Evolutionary conservation across 2,329 filamentous ascomycete genomes (phyloP).

Genomic region (Paecilomyces formosus): DNA sequence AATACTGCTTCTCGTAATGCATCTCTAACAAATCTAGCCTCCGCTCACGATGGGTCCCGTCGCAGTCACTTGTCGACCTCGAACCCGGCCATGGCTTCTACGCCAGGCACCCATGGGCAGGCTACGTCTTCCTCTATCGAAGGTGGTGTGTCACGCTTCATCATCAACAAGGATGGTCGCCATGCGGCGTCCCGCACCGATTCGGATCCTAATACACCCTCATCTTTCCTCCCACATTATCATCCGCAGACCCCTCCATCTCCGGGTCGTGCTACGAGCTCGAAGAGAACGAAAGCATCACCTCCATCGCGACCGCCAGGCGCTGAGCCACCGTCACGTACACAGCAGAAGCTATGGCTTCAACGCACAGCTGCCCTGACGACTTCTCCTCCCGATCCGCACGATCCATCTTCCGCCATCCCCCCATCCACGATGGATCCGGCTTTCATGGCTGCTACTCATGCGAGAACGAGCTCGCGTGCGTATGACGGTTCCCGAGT

Average conservation of each 20-base stretch:
- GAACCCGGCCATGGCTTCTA: slow-evolving; percentile 13
- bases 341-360: slow-evolving; percentile 42
- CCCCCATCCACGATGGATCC: slow-evolving; percentile 31
- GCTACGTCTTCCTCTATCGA: slow-evolving; percentile 41
- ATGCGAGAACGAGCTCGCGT: slow-evolving; percentile 20
- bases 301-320: slow-evolving; percentile 27
- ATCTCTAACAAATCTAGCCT: slow-evolving; percentile 28
- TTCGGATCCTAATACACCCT: slow-evolving; percentile 39
- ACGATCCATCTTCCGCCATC: slow-evolving; percentile 22
- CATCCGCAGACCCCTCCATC: slow-evolving; percentile 40
- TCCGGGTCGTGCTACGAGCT: slow-evolving; percentile 20
- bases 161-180: slow-evolving; percentile 25
- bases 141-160: slow-evolving; percentile 40
- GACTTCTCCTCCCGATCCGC: slow-evolving; percentile 35
- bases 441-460: slow-evolving; percentile 19
- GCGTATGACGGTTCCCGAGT: slow-evolving; percentile 23
- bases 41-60: slow-evolving; percentile 22
- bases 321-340: slow-evolving; percentile 37
- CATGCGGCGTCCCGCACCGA: slow-evolving; percentile 30
- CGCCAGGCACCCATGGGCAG: slow-evolving; percentile 23
- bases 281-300: slow-evolving; percentile 22
- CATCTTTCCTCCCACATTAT: slow-evolving; percentile 41
- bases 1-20: slow-evolving; percentile 28
- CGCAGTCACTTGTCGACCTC: slow-evolving; percentile 23
- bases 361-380: slow-evolving; percentile 39